Conservation (phyloP, 2,329 filamentous ascomycete genomes). For the Cytospora piceicola region DNA sequence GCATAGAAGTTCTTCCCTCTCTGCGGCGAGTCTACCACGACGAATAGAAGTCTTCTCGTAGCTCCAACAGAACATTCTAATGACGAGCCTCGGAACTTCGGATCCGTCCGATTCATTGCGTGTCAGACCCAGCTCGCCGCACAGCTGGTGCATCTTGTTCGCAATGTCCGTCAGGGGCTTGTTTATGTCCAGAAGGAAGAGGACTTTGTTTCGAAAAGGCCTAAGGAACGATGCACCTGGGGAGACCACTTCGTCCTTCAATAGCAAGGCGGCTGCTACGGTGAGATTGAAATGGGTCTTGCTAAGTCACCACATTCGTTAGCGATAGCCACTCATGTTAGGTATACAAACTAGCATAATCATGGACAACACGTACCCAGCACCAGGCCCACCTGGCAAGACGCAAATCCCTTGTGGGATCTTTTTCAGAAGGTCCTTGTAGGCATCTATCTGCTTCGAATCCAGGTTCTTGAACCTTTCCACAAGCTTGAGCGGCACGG, state of each 20-base stretch:
- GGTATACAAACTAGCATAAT: too few species aligned
- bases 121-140: not conserved
- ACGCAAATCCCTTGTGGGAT: not conserved
- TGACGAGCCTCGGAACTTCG: not conserved
- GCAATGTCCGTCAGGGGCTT: not conserved
- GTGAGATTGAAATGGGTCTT: slow-evolving; percentile 6
- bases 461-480: not conserved
- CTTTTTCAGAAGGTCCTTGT: not conserved
- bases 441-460: not conserved
- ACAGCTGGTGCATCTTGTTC: slow-evolving; percentile 6
- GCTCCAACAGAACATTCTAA: slow-evolving; percentile 18
- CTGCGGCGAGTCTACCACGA: not conserved
- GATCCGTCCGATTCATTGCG: not conserved
- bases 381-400: slow-evolving; percentile 2
- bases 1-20: not conserved
- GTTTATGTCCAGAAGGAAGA: slow-evolving; percentile 13
- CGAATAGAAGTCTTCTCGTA: not conserved
- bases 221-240: not conserved
- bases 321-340: not conserved
- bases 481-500: not conserved
- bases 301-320: not conserved
- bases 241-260: not conserved
- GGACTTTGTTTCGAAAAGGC: not conserved
- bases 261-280: not conserved
- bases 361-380: not conserved